A percentile compares a stretch with the other conserved stretches of the same genome.
Conservation (phyloP, 495 filamentous ascomycete genomes). For the Penicillium psychrofluorescens region DNA sequence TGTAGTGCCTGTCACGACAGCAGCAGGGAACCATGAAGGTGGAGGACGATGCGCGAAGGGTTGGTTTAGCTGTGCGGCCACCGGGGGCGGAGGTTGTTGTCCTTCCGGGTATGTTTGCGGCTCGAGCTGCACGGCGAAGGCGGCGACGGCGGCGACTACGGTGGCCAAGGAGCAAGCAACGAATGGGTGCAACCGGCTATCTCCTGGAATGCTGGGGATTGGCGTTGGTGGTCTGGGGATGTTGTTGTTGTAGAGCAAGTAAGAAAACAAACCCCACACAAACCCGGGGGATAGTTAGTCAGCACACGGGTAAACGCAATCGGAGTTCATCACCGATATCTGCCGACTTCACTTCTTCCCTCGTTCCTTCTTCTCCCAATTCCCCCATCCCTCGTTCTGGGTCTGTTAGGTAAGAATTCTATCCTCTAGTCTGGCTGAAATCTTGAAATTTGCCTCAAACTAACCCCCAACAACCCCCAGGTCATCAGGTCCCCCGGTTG, state of each 20-base stretch:
- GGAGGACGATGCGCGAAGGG: constrained; percentile 58
- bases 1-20: constrained; percentile 49
- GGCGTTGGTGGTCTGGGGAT: constrained; percentile 5
- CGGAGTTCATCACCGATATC: constrained; percentile 13
- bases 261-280: neutral
- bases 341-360: constrained; percentile 9
- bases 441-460: neutral
- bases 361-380: constrained; percentile 6
- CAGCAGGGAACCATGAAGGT: constrained; percentile 20
- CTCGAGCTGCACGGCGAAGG: constrained; percentile 56
- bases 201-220: constrained; percentile 1
- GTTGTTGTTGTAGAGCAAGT: neutral
- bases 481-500: constrained; percentile 5
- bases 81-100: constrained; percentile 68
- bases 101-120: constrained; percentile 69
- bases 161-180: constrained; percentile 51
- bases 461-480: neutral
- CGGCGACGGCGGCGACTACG: constrained; percentile 35
- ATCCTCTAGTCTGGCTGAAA: neutral
- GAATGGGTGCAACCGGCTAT: neutral
- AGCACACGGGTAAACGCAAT: no score
- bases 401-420: constrained; percentile 7
- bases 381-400: constrained; percentile 5
- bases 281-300: neutral
- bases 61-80: constrained; percentile 69